Percentiles rank a stretch among this genome's conserved stretches.
Conservation (phyloP, 2,329 filamentous ascomycete species). For the Tolypocladium capitatum region DNA sequence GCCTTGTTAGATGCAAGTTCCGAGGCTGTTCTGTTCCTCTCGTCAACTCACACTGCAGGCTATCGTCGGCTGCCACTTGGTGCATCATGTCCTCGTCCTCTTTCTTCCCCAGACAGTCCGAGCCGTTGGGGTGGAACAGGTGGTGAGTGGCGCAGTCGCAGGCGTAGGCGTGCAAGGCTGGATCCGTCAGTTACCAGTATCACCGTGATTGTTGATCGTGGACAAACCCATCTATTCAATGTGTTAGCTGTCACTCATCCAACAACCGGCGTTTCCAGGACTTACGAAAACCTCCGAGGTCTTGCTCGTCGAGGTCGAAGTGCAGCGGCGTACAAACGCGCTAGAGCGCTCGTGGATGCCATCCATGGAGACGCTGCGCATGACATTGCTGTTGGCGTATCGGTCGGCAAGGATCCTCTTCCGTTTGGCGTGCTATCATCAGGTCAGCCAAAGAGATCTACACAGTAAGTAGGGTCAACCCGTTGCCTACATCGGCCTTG, state of each 20-base stretch:
- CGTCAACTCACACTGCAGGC: slow-evolving; percentile 43
- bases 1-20: slow-evolving; percentile 4
- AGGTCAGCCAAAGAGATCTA: background rate
- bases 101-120: slow-evolving; percentile 40
- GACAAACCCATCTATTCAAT: slow-evolving; percentile 17
- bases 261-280: background rate
- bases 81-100: slow-evolving; percentile 54
- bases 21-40: background rate
- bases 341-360: slow-evolving; percentile 45
- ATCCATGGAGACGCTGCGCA: slow-evolving; percentile 38
- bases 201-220: background rate
- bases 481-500: slow-evolving; percentile 33
- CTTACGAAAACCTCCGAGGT: slow-evolving; percentile 50
- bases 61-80: slow-evolving; percentile 54
- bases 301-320: slow-evolving; percentile 22
- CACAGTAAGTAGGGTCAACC: background rate
- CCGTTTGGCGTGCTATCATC: slow-evolving; percentile 42
- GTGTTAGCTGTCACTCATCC: slow-evolving; percentile 2
- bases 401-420: slow-evolving; percentile 52
- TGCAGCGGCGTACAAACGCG: slow-evolving; percentile 41
- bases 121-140: slow-evolving; percentile 54
- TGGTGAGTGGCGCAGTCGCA: slow-evolving; percentile 58
- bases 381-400: slow-evolving; percentile 56
- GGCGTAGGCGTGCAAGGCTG: slow-evolving; percentile 49
- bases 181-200: slow-evolving; percentile 6